Evolutionary conservation across 106 monocot genomes (phyloP), one percentile per base, ranked within the genome.

Genomic region (Phalaenopsis equestris): DNA sequence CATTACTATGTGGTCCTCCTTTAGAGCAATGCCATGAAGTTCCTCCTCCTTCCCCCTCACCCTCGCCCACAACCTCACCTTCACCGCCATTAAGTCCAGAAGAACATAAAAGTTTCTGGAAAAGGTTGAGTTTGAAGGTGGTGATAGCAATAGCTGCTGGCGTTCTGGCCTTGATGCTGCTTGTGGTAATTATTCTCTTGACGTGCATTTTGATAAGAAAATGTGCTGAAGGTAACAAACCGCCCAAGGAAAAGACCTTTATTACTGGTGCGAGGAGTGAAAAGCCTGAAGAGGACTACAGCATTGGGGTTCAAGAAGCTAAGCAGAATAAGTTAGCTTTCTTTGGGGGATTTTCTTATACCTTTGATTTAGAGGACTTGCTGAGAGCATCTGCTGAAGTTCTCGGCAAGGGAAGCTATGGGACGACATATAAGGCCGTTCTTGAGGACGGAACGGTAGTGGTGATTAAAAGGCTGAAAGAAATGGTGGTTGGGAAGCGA

Each of bases 321-420:
- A 86, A 91, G 80, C 86, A 77, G 80, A 91, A 91, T 58, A 91
- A 91, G 23, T 76, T 91, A 73, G 82, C 84, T 46, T 91, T 91
- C 77, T 91, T 91, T 38, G 88, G 88, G 67, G 86, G 88, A 1
- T 86, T 86, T 79, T 75, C 86, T 23, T 88, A 88, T 65, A 84
- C 82, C 49, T 91, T 91, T 73, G 90, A 91, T 42, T 57, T 91
- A 55, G 90, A 91, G 45, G 88, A 91, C 84, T 80, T 91, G 24
- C 64, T 91, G 56, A 87, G 90, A 77, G 90, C 88, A 78, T 91
- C 90, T 57, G 88, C 90, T 46, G 90, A 91, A 78, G 84, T 91
- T 67, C 86, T 91, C 67, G 90, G 90, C 73, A 88, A 91, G 70
- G 90, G 90, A 17, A 91, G 90, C 76, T 86, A 87, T 23, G 90